A percentile compares a stretch with the other conserved stretches of the same genome.
Conservation (phyloP, 148 eudicot species). For the Camellia granthamiana region DNA sequence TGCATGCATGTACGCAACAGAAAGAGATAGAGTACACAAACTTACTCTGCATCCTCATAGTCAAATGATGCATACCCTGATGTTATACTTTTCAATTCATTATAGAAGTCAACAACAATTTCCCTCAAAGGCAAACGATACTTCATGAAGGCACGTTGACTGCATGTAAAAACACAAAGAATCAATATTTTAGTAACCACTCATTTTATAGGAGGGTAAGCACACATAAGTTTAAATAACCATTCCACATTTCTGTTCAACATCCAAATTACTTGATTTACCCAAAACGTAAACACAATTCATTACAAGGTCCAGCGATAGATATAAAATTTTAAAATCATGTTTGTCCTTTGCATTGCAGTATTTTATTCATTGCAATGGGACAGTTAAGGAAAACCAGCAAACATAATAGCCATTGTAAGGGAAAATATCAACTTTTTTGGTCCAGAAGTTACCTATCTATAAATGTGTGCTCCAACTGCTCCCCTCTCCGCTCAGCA, state of each 20-base stretch:
- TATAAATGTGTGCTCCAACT: constrained; percentile 83
- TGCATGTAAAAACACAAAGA: constrained; percentile 38
- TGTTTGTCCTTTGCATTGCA: background rate
- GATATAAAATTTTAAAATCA: background rate
- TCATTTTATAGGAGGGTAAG: background rate
- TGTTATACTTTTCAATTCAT: constrained; percentile 87
- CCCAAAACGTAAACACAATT: background rate
- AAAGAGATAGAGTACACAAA: background rate
- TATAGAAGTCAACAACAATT: constrained; percentile 90
- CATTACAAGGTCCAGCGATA: background rate
- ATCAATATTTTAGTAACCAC: constrained; percentile 10
- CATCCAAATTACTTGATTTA: background rate
- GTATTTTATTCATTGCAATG: background rate
- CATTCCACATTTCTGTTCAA: background rate
- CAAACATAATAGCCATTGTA: background rate
- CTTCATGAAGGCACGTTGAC: constrained; percentile 87
- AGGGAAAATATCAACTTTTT: background rate
- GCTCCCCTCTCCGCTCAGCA: constrained; percentile 95
- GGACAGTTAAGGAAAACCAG: background rate
- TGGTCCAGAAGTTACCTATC: constrained; percentile 55
- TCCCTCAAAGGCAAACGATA: constrained; percentile 91
- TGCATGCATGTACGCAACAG: background rate
- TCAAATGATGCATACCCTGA: constrained; percentile 96
- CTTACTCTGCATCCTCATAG: constrained; percentile 95
- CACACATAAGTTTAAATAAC: constrained; percentile 4